These are phyloP conservation scores for Croton setiger DNA, from an alignment of 441 rosid genomes.

Conservation along the genomic window DNA sequence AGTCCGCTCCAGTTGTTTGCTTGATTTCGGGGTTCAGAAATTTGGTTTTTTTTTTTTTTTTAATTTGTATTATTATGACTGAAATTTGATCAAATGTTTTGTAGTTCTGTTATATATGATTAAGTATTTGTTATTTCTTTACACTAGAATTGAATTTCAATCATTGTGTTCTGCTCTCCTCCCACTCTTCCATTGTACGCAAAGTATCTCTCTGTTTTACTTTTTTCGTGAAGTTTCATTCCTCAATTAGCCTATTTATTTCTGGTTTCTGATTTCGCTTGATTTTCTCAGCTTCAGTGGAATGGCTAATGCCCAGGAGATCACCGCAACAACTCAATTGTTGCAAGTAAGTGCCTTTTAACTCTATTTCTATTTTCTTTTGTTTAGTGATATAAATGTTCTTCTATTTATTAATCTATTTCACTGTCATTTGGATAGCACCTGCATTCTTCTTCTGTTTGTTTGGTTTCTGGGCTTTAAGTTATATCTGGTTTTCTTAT, in stretches of 20 bases:
- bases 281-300: not conserved
- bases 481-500: not conserved
- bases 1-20: no score
- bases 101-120: no score
- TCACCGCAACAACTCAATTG: constrained; percentile 39
- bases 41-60: no score
- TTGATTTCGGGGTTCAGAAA: no score
- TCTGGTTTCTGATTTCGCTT: not conserved
- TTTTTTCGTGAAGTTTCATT: no score
- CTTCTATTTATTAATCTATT: not conserved
- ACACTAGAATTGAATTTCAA: no score
- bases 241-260: not conserved
- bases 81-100: no score
- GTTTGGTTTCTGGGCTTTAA: not conserved
- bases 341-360: constrained; percentile 33
- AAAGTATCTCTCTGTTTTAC: no score
- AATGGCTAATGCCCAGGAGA: constrained; percentile 45
- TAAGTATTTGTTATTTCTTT: no score
- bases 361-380: not conserved
- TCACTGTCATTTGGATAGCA: not conserved
- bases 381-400: not conserved
- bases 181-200: no score
- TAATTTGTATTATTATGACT: no score
- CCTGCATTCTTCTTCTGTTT: not conserved
- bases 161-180: no score